phyloP scores from a whole-genome alignment of 495 filamentous ascomycete species.

The Glarea lozoyensis region DNA sequence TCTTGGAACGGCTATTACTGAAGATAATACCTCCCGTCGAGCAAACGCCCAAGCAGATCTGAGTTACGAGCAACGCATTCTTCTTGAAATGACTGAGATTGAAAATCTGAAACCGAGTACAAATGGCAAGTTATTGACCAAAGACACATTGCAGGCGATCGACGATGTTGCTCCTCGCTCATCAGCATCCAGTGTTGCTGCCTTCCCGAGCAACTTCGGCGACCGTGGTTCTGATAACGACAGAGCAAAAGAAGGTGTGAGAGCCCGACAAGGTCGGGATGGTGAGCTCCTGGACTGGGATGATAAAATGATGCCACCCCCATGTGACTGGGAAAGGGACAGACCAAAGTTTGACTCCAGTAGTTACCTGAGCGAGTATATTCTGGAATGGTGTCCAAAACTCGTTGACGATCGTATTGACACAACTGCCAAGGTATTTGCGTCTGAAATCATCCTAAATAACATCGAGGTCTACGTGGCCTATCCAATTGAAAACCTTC shows the following conservation, averaged over 20 bases:
- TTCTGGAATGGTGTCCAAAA: conserved; percentile 16
- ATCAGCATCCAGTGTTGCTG: conserved; percentile 2
- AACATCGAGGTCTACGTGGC: no score
- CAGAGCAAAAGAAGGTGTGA: conserved; percentile 8
- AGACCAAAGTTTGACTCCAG: conserved; percentile 3
- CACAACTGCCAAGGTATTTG: no score
- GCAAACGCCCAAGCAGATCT: no score
- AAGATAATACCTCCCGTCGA: no score
- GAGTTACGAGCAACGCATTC: no score
- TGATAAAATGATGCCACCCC: conserved; percentile 4
- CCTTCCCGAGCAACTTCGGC: conserved; percentile 13
- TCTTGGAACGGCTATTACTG: no score
- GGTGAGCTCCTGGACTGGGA: conserved; percentile 13
- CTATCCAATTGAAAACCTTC: no score
- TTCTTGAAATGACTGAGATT: background rate
- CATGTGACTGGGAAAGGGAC: conserved; percentile 16
- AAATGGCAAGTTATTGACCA: conserved; percentile 4
- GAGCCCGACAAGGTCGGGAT: conserved; percentile 7
- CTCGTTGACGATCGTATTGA: no score
- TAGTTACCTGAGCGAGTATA: conserved; percentile 8
- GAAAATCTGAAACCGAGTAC: background rate
- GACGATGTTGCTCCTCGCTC: background rate
- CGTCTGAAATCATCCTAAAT: no score
- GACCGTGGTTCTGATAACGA: no score
- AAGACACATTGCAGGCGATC: background rate